A percentile compares a stretch with the other conserved stretches of the same genome.
These are phyloP conservation scores for Elymus sibiricus DNA, from an alignment of 176 grass and related monocot genomes.

Conservation along the genomic window DNA sequence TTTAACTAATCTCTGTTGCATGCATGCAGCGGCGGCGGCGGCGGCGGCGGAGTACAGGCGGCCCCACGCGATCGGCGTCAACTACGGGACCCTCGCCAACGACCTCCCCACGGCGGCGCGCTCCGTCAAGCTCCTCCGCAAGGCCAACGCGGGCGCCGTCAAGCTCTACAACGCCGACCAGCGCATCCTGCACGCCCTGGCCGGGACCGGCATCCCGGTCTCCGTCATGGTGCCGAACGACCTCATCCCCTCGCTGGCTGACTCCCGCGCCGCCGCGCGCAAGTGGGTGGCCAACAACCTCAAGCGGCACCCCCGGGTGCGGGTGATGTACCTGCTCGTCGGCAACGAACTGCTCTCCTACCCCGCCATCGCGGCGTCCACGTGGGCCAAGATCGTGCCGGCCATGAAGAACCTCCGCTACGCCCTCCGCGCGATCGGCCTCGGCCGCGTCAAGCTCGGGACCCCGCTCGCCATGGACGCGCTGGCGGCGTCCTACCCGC, in stretches of 20 bases:
- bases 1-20: neutral
- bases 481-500: constrained; percentile 47
- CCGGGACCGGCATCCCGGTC: constrained; percentile 50
- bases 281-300: constrained; percentile 55
- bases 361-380: constrained; percentile 37
- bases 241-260: constrained; percentile 54
- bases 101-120: constrained; percentile 51
- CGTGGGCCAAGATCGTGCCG: constrained; percentile 50
- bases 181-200: constrained; percentile 62
- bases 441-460: constrained; percentile 49
- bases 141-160: constrained; percentile 53
- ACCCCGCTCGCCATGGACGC: constrained; percentile 68
- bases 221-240: constrained; percentile 97
- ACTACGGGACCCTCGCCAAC: constrained; percentile 81
- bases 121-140: constrained; percentile 57
- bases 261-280: constrained; percentile 37
- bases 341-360: constrained; percentile 92
- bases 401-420: constrained; percentile 64
- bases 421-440: neutral
- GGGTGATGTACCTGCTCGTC: constrained; percentile 60
- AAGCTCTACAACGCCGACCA: constrained; percentile 93
- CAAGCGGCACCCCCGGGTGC: constrained; percentile 32
- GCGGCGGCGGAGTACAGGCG: neutral
- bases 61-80: constrained; percentile 57
- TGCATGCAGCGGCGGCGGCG: neutral